Conservation (phyloP, 192 early-diverging fungal species). For the Linnemannia hyalina region DNA sequence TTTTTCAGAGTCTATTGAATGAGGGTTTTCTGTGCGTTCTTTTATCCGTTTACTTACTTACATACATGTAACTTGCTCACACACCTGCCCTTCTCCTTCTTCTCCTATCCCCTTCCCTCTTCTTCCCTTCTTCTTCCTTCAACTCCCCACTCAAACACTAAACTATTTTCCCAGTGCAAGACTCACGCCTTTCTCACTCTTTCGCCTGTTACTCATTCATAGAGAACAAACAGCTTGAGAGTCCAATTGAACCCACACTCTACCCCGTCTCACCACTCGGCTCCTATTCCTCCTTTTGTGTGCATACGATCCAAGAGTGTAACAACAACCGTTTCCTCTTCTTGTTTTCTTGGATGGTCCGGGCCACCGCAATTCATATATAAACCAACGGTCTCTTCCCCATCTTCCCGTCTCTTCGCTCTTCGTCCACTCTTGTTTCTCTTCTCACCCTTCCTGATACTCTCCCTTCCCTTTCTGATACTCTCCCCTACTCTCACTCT, state of each 20-base stretch:
- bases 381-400: not conserved
- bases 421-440: not conserved
- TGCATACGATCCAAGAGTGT: not conserved
- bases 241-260: not conserved
- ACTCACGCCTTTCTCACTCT: too few species aligned
- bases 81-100: not conserved
- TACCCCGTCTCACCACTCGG: not conserved
- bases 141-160: not conserved
- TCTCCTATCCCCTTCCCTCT: too few species aligned
- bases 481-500: not conserved
- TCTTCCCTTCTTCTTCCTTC: not conserved
- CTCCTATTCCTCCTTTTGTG: slow-evolving; percentile 1
- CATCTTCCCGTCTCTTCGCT: not conserved
- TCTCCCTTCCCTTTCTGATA: not conserved
- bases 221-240: not conserved
- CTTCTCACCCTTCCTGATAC: not conserved
- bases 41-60: not conserved
- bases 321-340: not conserved
- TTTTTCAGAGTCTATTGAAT: too few species aligned
- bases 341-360: not conserved
- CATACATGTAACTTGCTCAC: not conserved
- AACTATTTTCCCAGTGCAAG: not conserved
- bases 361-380: not conserved
- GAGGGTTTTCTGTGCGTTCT: too few species aligned
- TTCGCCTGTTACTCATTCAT: too few species aligned